Percentiles rank a stretch among this genome's conserved stretches.
phyloP scores from a whole-genome alignment of 2,329 filamentous ascomycete genomes.

The Parasarocladium wereldwijsianum region DNA sequence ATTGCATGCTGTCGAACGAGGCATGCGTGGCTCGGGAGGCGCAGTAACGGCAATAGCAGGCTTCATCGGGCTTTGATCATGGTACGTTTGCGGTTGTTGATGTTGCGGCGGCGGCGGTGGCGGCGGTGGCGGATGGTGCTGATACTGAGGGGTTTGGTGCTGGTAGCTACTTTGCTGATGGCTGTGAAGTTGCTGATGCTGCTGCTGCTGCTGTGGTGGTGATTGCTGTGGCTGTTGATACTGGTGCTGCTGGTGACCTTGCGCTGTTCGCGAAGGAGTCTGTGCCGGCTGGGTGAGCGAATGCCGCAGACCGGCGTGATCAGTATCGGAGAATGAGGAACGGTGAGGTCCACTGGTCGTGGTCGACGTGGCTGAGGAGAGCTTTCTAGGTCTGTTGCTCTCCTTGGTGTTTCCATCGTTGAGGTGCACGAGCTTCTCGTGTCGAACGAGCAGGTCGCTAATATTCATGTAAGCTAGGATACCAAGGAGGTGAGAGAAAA shows the following conservation, averaged over 20 bases:
- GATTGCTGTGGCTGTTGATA: constrained; percentile 10
- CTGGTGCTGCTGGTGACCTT: constrained; percentile 6
- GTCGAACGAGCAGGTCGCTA: constrained; percentile 47
- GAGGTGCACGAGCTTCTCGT: constrained; percentile 50
- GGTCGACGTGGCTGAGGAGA: constrained; percentile 28
- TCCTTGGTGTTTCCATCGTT: constrained; percentile 46
- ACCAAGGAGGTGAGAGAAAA: neutral
- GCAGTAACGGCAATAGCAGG: constrained; percentile 14
- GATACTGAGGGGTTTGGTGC: constrained; percentile 4
- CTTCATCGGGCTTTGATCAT: constrained; percentile 24
- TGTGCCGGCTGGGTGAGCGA: constrained; percentile 10
- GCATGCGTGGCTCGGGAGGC: constrained; percentile 27
- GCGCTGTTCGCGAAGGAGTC: constrained; percentile 10
- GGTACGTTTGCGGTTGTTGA: constrained; percentile 12
- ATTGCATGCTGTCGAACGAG: constrained; percentile 36
- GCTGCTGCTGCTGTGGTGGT: constrained; percentile 6
- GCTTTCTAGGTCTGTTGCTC: constrained; percentile 32
- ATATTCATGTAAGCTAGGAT: constrained; percentile 41
- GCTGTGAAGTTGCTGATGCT: constrained; percentile 9
- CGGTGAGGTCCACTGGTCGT: constrained; percentile 19
- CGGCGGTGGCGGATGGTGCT: constrained; percentile 12
- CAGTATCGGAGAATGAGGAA: constrained; percentile 28
- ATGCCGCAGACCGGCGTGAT: constrained; percentile 29
- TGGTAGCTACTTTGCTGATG: constrained; percentile 7
- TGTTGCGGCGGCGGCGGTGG: constrained; percentile 17